Percentiles rank a stretch among this genome's conserved stretches.
Conservation (phyloP, 1,139 yeast species). For the Yamadazyma jaroonii region DNA sequence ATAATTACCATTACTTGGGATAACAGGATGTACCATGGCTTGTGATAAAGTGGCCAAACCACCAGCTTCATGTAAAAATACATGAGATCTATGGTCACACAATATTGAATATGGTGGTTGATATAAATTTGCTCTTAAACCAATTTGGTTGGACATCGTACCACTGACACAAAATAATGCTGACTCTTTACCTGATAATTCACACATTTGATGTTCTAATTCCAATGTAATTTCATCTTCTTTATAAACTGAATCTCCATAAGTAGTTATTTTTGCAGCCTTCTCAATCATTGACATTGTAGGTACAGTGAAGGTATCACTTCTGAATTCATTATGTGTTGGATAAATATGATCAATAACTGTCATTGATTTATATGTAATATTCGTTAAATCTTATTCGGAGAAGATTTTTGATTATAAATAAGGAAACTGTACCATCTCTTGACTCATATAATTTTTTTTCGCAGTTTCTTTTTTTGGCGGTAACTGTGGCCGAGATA, state of each 20-base stretch:
- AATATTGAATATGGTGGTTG: slow-evolving; percentile 47
- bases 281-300: slow-evolving; percentile 35
- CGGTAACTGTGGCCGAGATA: slow-evolving; percentile 2
- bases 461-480: slow-evolving; percentile 2
- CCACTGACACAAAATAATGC: slow-evolving; percentile 46
- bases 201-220: slow-evolving; percentile 34
- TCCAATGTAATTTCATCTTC: slow-evolving; percentile 37
- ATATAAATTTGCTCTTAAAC: slow-evolving; percentile 34
- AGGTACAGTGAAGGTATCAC: slow-evolving; percentile 49
- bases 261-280: slow-evolving; percentile 23
- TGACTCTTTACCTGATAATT: slow-evolving; percentile 39
- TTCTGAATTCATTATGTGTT: slow-evolving; percentile 40
- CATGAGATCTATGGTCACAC: slow-evolving; percentile 42
- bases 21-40: slow-evolving; percentile 42
- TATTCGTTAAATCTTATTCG: neutral
- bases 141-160: slow-evolving; percentile 46
- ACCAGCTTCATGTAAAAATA: slow-evolving; percentile 43
- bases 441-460: slow-evolving; percentile 1
- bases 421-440: slow-evolving; percentile 1
- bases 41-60: slow-evolving; percentile 46
- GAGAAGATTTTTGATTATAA: too few species aligned
- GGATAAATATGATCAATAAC: slow-evolving; percentile 15
- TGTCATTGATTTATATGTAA: slow-evolving; percentile 13
- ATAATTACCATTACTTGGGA: slow-evolving; percentile 36
- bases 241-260: slow-evolving; percentile 45